Evolutionary conservation across 2,329 filamentous ascomycete genomes (phyloP).

Genomic region (Ophiostoma quercus): DNA sequence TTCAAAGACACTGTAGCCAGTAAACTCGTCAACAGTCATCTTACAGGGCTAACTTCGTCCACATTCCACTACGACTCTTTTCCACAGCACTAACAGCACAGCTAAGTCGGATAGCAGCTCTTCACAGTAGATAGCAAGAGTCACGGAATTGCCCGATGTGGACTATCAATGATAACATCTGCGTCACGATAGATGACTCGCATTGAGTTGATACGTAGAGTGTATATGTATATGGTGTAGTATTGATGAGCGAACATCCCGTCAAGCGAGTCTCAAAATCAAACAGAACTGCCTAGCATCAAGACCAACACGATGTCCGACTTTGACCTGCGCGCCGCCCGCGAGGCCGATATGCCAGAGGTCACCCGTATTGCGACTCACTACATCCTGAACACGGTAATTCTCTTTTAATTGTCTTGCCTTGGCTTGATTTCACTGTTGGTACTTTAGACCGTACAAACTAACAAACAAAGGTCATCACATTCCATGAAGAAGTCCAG

Average conservation of each 20-base stretch:
- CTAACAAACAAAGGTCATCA: not conserved
- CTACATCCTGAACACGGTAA: slow-evolving; percentile 20
- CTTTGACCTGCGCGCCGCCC: slow-evolving; percentile 11
- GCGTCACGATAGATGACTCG: not conserved
- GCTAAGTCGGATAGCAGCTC: not conserved
- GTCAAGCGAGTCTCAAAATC: too few relatives aligned
- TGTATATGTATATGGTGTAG: too few relatives aligned
- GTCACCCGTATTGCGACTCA: slow-evolving; percentile 17
- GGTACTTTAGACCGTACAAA: not conserved
- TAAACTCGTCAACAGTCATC: not conserved
- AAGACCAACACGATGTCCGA: not conserved
- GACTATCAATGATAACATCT: not conserved
- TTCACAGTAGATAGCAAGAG: not conserved
- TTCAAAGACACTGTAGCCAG: not conserved
- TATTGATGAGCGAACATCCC: too few relatives aligned
- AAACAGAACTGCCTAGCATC: not conserved
- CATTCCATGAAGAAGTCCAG: slow-evolving; percentile 14
- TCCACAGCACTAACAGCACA: not conserved
- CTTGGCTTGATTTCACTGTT: too few relatives aligned
- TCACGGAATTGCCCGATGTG: not conserved
- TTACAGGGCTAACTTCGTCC: not conserved
- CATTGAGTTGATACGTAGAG: too few relatives aligned
- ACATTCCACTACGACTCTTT: not conserved
- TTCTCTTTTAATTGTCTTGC: not conserved
- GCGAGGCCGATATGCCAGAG: slow-evolving; percentile 20